Conservation (phyloP, 2,329 filamentous ascomycete species). For the Diplodia seriata region DNA sequence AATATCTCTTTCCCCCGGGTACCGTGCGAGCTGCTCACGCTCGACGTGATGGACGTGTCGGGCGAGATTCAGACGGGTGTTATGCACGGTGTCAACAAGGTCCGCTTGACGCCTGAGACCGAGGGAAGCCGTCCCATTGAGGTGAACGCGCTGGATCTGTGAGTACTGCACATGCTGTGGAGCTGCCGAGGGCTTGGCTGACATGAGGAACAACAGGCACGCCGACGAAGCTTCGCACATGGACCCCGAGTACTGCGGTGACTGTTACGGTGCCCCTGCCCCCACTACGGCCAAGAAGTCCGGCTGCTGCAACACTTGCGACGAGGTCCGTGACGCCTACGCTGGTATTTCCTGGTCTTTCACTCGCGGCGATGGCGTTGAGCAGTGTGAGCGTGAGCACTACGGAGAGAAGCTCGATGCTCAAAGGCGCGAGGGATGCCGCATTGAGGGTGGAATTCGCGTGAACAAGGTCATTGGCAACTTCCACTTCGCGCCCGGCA, state of each 20-base stretch:
- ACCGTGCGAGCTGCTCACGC: slow-evolving; percentile 91
- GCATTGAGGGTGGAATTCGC: slow-evolving; percentile 86
- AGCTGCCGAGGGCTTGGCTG: not conserved
- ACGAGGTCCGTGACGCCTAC: slow-evolving; percentile 95
- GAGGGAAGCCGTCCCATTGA: slow-evolving; percentile 70
- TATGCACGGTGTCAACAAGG: slow-evolving; percentile 89
- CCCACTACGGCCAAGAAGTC: slow-evolving; percentile 75
- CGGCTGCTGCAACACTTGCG: slow-evolving; percentile 97
- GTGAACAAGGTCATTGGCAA: slow-evolving; percentile 99
- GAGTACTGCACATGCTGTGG: slow-evolving; percentile 33
- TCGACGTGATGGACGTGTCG: slow-evolving; percentile 99
- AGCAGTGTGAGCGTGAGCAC: slow-evolving; percentile 94
- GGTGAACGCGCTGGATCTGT: slow-evolving; percentile 49
- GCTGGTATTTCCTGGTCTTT: slow-evolving; percentile 91
- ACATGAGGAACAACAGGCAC: slow-evolving; percentile 58
- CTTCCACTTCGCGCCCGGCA: slow-evolving; percentile 96
- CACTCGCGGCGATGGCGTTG: slow-evolving; percentile 86
- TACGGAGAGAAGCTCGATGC: slow-evolving; percentile 87
- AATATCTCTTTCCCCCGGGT: slow-evolving; percentile 95
- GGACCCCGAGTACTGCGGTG: slow-evolving; percentile 89
- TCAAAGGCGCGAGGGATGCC: slow-evolving; percentile 90
- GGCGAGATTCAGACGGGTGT: slow-evolving; percentile 96
- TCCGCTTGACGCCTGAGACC: slow-evolving; percentile 73
- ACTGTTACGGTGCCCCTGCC: slow-evolving; percentile 84
- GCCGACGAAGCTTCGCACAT: slow-evolving; percentile 75